Conservation (phyloP, 2,329 filamentous ascomycete genomes). For the Cladosporium austrohemisphaericum region DNA sequence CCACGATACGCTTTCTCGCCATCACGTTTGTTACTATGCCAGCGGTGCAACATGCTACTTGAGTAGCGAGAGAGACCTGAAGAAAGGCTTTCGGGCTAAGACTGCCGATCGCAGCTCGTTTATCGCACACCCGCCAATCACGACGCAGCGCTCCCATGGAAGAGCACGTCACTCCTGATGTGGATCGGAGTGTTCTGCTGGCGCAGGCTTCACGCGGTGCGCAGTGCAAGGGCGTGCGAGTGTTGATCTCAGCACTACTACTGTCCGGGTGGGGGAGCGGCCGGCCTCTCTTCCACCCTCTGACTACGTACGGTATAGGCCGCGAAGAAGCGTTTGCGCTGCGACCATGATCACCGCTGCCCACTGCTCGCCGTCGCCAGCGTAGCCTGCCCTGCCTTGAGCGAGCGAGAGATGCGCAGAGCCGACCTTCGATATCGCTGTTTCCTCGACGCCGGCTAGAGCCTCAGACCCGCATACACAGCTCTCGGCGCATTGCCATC, state of each 20-base stretch:
- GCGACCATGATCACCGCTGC: too few relatives aligned
- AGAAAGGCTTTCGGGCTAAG: background rate
- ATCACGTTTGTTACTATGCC: background rate
- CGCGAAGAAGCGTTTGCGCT: too few relatives aligned
- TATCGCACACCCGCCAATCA: slow-evolving; percentile 9
- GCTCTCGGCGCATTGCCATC: background rate
- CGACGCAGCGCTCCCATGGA: background rate
- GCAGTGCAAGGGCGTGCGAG: too few relatives aligned
- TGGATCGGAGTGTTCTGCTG: too few relatives aligned
- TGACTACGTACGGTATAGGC: too few relatives aligned
- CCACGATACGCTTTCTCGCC: too few relatives aligned
- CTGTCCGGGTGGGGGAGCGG: too few relatives aligned
- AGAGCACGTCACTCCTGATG: slow-evolving; percentile 7
- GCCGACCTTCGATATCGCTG: background rate
- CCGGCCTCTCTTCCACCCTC: too few relatives aligned
- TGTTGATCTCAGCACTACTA: too few relatives aligned
- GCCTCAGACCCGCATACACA: background rate
- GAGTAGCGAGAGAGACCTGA: background rate
- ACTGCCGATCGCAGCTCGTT: slow-evolving; percentile 5
- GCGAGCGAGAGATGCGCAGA: background rate
- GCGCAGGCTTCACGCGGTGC: too few relatives aligned
- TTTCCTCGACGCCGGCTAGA: slow-evolving; percentile 1
- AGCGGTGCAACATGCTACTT: background rate
- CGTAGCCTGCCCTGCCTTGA: background rate
- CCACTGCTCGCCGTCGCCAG: background rate